Evolutionary conservation across 108 stramenopile species (phyloP).

Genomic region (Craspedostauros australis): DNA sequence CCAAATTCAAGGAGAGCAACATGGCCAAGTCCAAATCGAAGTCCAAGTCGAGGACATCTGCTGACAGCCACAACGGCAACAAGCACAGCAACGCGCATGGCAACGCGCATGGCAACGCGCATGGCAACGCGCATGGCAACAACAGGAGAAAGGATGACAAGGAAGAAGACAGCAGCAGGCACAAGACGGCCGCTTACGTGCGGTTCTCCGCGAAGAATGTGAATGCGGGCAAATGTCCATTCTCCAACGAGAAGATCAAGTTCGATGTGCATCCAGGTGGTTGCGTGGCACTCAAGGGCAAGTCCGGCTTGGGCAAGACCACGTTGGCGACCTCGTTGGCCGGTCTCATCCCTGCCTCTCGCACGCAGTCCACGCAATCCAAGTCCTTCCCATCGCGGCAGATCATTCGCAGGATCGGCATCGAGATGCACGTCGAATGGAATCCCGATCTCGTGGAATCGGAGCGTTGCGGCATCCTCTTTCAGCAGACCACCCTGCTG

Average conservation of each 20-base stretch:
- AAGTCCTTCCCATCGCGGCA: conserved; percentile 14
- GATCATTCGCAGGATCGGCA: conserved; percentile 10
- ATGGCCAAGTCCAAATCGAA: no score
- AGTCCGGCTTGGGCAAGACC: conserved; percentile 62
- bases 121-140: background rate
- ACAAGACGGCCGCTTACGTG: conserved; percentile 8
- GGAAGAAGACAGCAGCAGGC: background rate
- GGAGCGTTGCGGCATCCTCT: conserved; percentile 70
- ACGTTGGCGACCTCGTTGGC: conserved; percentile 61
- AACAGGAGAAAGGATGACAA: background rate
- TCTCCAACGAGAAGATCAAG: conserved; percentile 38
- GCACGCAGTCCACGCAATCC: conserved; percentile 11
- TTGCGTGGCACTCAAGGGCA: conserved; percentile 53
- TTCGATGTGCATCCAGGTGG: conserved; percentile 47
- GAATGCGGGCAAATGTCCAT: conserved; percentile 50
- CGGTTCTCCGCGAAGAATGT: background rate
- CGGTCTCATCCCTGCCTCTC: conserved; percentile 15
- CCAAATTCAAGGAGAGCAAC: no score
- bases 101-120: no score
- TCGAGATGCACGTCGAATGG: conserved; percentile 52
- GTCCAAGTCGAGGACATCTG: no score
- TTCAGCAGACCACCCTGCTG: conserved; percentile 76
- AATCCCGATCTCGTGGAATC: conserved; percentile 26
- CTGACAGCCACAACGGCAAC: no score
- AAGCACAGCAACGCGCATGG: no score